phyloP scores from a whole-genome alignment of 2,329 filamentous ascomycete genomes.

The Passalora sequoiae region DNA sequence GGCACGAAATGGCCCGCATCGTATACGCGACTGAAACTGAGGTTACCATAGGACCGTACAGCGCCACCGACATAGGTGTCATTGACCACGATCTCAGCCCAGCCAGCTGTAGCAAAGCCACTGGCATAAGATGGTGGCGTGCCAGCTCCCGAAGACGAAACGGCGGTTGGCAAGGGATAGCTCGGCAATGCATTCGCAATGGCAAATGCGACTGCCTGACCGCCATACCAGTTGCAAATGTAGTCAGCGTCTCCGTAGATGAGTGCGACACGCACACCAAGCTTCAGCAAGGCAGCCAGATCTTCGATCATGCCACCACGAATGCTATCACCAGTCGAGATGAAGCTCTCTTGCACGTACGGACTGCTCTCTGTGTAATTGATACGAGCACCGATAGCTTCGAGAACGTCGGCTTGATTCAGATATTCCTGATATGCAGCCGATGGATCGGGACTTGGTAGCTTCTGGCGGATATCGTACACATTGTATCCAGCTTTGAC shows the following conservation, averaged over 20 bases:
- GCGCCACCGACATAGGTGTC: constrained; percentile 63
- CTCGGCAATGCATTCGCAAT: constrained; percentile 21
- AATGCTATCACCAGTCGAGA: constrained; percentile 42
- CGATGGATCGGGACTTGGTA: constrained; percentile 52
- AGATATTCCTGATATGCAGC: constrained; percentile 48
- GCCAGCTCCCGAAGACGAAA: constrained; percentile 8
- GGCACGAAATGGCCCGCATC: constrained; percentile 51
- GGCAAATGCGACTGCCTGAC: constrained; percentile 20
- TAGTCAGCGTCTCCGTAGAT: constrained; percentile 62
- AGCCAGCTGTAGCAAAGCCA: constrained; percentile 62
- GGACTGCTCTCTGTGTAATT: constrained; percentile 45
- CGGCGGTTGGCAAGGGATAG: constrained; percentile 13
- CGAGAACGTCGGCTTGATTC: constrained; percentile 43
- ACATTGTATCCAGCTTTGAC: constrained; percentile 22
- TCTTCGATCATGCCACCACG: constrained; percentile 39
- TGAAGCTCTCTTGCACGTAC: constrained; percentile 41
- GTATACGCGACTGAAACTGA: constrained; percentile 49
- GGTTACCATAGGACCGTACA: constrained; percentile 70
- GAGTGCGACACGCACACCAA: constrained; percentile 52
- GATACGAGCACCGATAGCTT: constrained; percentile 47
- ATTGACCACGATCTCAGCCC: constrained; percentile 66
- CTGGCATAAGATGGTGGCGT: constrained; percentile 41
- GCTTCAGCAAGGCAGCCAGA: constrained; percentile 39
- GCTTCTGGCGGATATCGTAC: constrained; percentile 51
- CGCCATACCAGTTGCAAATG: constrained; percentile 60